Conservation (phyloP, 441 rosid species). For the Jatropha podagrica region DNA sequence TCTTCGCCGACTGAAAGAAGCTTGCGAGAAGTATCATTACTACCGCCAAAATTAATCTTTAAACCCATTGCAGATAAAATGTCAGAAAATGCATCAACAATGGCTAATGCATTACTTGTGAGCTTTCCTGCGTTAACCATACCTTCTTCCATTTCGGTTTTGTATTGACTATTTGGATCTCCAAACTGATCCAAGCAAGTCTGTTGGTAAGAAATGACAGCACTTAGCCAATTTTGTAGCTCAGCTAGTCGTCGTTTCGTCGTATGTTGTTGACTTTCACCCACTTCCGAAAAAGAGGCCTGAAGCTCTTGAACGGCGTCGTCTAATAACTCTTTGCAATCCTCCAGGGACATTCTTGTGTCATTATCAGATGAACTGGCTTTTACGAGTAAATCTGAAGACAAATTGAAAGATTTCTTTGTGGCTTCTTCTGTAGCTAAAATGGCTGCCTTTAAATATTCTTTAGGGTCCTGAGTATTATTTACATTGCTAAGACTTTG, state of each 20-base stretch:
- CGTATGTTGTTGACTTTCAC: slow-evolving; percentile 18
- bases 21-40: slow-evolving; percentile 27
- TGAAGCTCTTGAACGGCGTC: slow-evolving; percentile 67
- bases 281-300: slow-evolving; percentile 44
- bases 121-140: slow-evolving; percentile 53
- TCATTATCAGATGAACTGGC: slow-evolving; percentile 29
- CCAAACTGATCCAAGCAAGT: slow-evolving; percentile 67
- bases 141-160: slow-evolving; percentile 33
- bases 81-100: slow-evolving; percentile 43
- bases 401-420: slow-evolving; percentile 40
- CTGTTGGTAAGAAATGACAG: slow-evolving; percentile 62
- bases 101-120: slow-evolving; percentile 74
- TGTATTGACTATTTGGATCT: slow-evolving; percentile 42
- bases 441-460: slow-evolving; percentile 59
- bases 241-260: slow-evolving; percentile 35
- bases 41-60: slow-evolving; percentile 26
- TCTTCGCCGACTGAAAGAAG: slow-evolving; percentile 14
- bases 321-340: slow-evolving; percentile 55
- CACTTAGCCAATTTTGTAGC: slow-evolving; percentile 69
- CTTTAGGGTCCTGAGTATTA: slow-evolving; percentile 59
- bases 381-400: slow-evolving; percentile 31
- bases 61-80: slow-evolving; percentile 30
- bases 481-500: slow-evolving; percentile 48
- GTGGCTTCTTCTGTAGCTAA: slow-evolving; percentile 56
- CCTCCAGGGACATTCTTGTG: slow-evolving; percentile 31